These are phyloP conservation scores for Umbelopsis isabellina DNA, from an alignment of 192 early-diverging fungal genomes.

Conservation along the genomic window DNA sequence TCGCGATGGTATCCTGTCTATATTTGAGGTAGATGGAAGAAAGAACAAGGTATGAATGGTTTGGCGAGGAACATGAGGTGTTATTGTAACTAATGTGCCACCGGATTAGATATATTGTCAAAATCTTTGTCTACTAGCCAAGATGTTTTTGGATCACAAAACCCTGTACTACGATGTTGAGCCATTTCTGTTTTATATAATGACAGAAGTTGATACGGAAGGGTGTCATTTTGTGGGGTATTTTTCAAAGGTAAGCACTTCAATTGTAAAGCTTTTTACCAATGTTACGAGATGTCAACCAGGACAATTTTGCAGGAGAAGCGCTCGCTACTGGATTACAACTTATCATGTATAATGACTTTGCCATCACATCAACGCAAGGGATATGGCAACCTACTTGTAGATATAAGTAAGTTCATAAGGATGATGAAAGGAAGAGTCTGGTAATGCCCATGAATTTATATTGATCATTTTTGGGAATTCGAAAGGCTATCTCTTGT, in stretches of 20 bases:
- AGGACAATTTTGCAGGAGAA: constrained; percentile 63
- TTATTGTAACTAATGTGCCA: background rate
- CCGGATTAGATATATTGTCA: constrained; percentile 84
- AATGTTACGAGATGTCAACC: background rate
- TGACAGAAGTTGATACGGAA: constrained; percentile 78
- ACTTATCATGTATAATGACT: constrained; percentile 91
- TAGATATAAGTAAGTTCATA: constrained; percentile 77
- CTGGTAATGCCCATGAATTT: background rate
- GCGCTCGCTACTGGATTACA: constrained; percentile 77
- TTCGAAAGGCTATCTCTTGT: constrained; percentile 70
- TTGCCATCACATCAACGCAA: constrained; percentile 85
- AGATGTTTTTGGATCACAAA: constrained; percentile 97
- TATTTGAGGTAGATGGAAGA: constrained; percentile 97
- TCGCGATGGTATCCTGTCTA: constrained; percentile 80
- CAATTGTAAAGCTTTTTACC: background rate
- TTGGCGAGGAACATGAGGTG: background rate
- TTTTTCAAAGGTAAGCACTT: constrained; percentile 81
- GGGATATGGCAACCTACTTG: constrained; percentile 89
- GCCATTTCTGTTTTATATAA: constrained; percentile 96
- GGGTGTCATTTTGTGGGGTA: constrained; percentile 97
- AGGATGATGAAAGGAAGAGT: background rate
- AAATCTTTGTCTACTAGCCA: constrained; percentile 94
- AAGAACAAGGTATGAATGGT: constrained; percentile 77
- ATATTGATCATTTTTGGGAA: background rate
- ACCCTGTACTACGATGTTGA: constrained; percentile 98